Conservation (phyloP, 148 eudicot species). For the Oxyria digyna region DNA sequence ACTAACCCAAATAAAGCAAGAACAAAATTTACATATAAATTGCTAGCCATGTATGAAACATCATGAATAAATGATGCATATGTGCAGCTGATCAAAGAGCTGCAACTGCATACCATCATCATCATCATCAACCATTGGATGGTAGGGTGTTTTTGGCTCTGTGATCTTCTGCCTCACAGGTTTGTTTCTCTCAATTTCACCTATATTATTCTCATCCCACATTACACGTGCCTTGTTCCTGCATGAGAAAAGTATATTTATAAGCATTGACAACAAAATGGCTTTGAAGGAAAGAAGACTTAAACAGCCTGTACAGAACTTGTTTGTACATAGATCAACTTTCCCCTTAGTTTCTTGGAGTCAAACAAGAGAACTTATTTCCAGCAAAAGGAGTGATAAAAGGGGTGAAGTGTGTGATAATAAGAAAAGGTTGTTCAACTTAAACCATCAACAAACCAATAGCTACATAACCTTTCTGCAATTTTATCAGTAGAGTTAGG, state of each 20-base stretch:
- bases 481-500: not conserved
- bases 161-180: slow-evolving; percentile 95
- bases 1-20: not conserved
- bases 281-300: not conserved
- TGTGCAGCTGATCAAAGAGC: not conserved
- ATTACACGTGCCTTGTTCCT: slow-evolving; percentile 50
- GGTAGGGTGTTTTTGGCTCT: slow-evolving; percentile 96
- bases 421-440: not conserved
- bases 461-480: not conserved
- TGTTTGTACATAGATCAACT: not conserved
- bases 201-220: slow-evolving; percentile 85
- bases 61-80: not conserved
- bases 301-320: not conserved
- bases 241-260: no score
- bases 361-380: not conserved
- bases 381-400: not conserved
- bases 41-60: not conserved
- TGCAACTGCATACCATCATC: not conserved
- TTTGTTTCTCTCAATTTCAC: slow-evolving; percentile 81
- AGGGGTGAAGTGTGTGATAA: not conserved
- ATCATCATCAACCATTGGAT: slow-evolving; percentile 54
- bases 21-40: no score
- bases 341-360: not conserved
- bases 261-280: not conserved
- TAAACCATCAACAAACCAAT: not conserved